These are phyloP conservation scores for Coemansia sp. DNA, from an alignment of 192 early-diverging fungal genomes.

Conservation along the genomic window DNA sequence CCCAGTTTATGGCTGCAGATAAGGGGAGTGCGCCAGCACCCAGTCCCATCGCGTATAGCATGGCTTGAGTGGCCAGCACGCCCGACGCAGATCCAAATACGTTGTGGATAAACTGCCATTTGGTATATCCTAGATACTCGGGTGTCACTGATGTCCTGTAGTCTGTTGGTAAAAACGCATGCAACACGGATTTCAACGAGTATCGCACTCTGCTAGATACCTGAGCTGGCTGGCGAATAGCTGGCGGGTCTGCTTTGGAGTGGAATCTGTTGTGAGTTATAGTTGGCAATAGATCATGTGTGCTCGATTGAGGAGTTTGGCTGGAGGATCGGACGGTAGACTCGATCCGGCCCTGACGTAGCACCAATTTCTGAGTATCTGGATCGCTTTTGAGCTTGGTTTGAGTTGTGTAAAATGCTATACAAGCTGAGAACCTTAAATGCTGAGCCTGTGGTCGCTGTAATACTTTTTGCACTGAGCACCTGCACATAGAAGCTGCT, in stretches of 20 bases:
- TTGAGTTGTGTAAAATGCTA: no score
- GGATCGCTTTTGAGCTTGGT: no score
- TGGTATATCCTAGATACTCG: constrained; percentile 70
- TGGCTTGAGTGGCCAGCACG: constrained; percentile 81
- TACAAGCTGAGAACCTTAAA: no score
- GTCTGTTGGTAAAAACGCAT: constrained; percentile 72
- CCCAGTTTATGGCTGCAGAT: constrained; percentile 86
- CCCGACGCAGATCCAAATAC: constrained; percentile 74
- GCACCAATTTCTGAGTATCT: neutral
- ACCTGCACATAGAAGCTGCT: no score
- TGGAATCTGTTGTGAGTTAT: no score
- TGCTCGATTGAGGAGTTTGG: no score
- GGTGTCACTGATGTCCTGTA: constrained; percentile 70
- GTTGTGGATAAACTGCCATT: constrained; percentile 79
- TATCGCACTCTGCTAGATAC: neutral
- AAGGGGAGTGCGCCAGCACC: constrained; percentile 70
- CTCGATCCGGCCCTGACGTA: constrained; percentile 3
- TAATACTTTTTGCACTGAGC: no score
- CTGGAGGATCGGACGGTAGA: neutral
- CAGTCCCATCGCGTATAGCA: constrained; percentile 80
- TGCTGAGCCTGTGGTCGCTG: no score
- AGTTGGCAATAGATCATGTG: no score
- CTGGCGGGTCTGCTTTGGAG: no score
- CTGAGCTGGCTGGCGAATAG: no score
- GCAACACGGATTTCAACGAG: neutral